phyloP scores from a whole-genome alignment of 352 stramenopile genomes.

The Saprolegnia diclina region DNA sequence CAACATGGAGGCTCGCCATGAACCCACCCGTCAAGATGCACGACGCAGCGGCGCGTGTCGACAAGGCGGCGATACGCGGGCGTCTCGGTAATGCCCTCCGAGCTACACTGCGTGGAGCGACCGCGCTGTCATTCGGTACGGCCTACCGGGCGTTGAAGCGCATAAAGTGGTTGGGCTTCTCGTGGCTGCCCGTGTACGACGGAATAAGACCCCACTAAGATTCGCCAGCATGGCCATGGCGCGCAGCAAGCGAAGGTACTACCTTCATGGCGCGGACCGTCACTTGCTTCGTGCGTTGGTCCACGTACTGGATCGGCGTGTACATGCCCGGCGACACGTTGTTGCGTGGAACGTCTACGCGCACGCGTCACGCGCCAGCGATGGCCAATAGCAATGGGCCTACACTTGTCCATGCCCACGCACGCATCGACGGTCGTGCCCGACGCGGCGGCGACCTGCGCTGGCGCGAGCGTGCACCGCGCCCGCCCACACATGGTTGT shows the following conservation, averaged over 20 bases:
- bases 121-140: not conserved
- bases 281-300: conserved; percentile 2
- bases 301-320: conserved; percentile 15
- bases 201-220: conserved; percentile 71
- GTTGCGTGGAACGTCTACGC: conserved; percentile 13
- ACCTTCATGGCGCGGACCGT: conserved; percentile 19
- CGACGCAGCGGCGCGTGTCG: conserved; percentile 66
- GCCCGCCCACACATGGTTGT: conserved; percentile 65
- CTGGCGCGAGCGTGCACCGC: conserved; percentile 50
- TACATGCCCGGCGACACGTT: conserved; percentile 19
- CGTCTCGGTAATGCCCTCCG: conserved; percentile 59
- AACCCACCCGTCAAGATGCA: conserved; percentile 69
- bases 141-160: conserved; percentile 81
- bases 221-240: not conserved
- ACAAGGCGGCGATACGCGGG: conserved; percentile 71
- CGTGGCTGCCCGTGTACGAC: conserved; percentile 70
- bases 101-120: conserved; percentile 35
- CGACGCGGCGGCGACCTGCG: conserved; percentile 45
- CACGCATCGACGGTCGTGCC: conserved; percentile 47
- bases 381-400: not conserved
- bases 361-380: not conserved
- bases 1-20: not conserved
- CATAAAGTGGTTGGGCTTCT: conserved; percentile 74
- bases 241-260: not conserved
- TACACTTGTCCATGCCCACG: conserved; percentile 71